Conservation (phyloP, 768 basidiomycete species). For the Cyathus striatus region DNA sequence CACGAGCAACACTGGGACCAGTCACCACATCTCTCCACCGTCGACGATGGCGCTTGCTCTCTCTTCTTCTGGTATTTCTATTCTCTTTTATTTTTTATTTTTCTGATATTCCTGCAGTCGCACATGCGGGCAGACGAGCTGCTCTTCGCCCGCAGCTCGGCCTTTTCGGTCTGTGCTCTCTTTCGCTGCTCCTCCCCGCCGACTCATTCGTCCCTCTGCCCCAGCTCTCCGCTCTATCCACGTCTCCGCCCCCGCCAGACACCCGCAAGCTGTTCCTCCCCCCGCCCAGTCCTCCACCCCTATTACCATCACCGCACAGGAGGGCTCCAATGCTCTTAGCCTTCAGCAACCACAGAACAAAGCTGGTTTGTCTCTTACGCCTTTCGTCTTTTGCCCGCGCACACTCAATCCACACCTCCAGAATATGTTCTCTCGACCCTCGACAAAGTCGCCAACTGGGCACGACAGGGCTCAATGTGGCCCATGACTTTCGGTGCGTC, state of each 20-base stretch:
- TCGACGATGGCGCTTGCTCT: constrained; percentile 49
- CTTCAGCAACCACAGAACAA: constrained; percentile 87
- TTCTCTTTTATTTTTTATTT: constrained; percentile 2
- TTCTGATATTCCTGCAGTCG: constrained; percentile 16
- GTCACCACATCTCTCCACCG: constrained; percentile 7
- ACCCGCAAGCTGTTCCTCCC: constrained; percentile 20
- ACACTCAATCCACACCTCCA: too few relatives aligned
- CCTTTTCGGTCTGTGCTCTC: constrained; percentile 36
- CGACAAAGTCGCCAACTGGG: constrained; percentile 98
- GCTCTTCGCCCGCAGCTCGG: constrained; percentile 40
- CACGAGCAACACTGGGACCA: not conserved
- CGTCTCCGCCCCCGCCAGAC: constrained; percentile 40
- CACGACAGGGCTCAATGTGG: constrained; percentile 97
- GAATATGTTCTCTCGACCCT: constrained; percentile 96
- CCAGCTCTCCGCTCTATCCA: constrained; percentile 54
- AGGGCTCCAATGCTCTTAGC: constrained; percentile 78
- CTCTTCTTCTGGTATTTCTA: constrained; percentile 29
- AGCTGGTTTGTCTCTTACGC: constrained; percentile 75
- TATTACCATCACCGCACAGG: constrained; percentile 67
- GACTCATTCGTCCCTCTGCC: constrained; percentile 2
- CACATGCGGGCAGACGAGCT: constrained; percentile 36
- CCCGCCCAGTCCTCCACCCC: constrained; percentile 40
- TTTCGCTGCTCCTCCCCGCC: constrained; percentile 5
- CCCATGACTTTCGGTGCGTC: constrained; percentile 89
- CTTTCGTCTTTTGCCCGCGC: too few relatives aligned